Evolutionary conservation across 2,329 filamentous ascomycete genomes (phyloP).

Genomic region (Didymella segeticola): DNA sequence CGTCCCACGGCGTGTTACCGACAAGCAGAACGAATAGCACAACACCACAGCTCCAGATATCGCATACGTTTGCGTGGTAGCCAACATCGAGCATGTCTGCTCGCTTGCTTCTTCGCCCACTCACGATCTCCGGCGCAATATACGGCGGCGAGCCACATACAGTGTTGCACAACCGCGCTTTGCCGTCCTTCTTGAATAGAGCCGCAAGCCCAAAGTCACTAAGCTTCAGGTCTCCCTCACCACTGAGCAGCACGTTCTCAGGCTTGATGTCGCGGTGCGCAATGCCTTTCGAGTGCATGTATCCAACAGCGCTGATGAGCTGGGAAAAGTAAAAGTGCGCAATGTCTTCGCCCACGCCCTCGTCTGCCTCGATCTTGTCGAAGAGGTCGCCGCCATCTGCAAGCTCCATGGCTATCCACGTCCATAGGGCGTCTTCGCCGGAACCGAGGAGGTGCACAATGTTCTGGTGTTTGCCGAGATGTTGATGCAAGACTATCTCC

Average conservation of each 20-base stretch:
- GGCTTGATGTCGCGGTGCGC: constrained; percentile 80
- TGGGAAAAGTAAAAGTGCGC: constrained; percentile 97
- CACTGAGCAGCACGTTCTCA: constrained; percentile 91
- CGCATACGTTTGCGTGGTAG: constrained; percentile 80
- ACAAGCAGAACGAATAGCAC: constrained; percentile 96
- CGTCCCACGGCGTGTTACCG: constrained; percentile 97
- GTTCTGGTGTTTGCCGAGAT: constrained; percentile 88
- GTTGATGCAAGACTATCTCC: constrained; percentile 88
- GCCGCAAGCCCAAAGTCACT: constrained; percentile 97
- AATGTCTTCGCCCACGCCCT: constrained; percentile 91
- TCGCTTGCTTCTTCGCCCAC: constrained; percentile 57
- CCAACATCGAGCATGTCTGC: constrained; percentile 60
- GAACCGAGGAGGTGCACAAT: constrained; percentile 92
- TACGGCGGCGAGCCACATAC: constrained; percentile 97
- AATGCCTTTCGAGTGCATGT: constrained; percentile 95
- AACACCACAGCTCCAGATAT: constrained; percentile 97
- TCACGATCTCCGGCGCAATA: constrained; percentile 89
- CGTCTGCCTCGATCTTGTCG: constrained; percentile 98
- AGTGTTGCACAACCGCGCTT: constrained; percentile 80
- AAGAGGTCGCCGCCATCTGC: constrained; percentile 96
- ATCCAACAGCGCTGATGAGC: constrained; percentile 86
- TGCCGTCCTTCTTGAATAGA: constrained; percentile 87
- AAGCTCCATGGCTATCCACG: constrained; percentile 98
- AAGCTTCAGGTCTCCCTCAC: constrained; percentile 85
- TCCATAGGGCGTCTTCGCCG: constrained; percentile 85